Percentiles rank a stretch among this genome's conserved stretches.
Conservation (phyloP, 352 stramenopile species). For the Phytophthora aleatoria region DNA sequence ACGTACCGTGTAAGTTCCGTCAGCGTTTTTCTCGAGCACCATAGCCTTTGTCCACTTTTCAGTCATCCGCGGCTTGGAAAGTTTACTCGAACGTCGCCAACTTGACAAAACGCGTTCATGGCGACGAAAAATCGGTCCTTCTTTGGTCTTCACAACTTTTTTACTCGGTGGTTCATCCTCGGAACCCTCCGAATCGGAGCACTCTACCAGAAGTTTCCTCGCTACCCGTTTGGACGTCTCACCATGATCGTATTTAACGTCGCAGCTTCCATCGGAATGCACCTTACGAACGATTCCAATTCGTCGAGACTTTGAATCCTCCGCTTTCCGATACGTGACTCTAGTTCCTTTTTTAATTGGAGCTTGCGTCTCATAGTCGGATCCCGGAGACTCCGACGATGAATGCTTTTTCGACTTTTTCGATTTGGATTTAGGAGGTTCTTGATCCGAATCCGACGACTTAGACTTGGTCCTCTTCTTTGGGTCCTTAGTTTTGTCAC, state of each 20-base stretch:
- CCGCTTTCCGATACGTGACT: conserved; percentile 49
- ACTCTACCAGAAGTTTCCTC: conserved; percentile 22
- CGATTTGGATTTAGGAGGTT: conserved; percentile 14
- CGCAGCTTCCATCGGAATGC: conserved; percentile 60
- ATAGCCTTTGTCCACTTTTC: conserved; percentile 37
- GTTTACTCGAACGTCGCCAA: conserved; percentile 46
- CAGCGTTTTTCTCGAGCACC: conserved; percentile 40
- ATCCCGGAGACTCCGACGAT: conserved; percentile 26
- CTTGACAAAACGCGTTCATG: conserved; percentile 40
- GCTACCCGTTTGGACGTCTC: conserved; percentile 48
- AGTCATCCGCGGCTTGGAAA: conserved; percentile 38
- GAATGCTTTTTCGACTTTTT: conserved; percentile 22
- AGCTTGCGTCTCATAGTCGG: conserved; percentile 10
- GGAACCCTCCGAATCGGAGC: conserved; percentile 44
- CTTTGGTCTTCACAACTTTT: conserved; percentile 1
- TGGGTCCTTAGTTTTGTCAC: background rate
- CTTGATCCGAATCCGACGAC: conserved; percentile 21
- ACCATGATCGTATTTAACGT: conserved; percentile 65
- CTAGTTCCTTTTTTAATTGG: conserved; percentile 32
- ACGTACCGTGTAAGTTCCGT: conserved; percentile 49
- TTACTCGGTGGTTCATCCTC: conserved; percentile 15
- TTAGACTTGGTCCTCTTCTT: conserved; percentile 13
- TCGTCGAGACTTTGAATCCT: conserved; percentile 34
- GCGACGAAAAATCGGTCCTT: conserved; percentile 26
- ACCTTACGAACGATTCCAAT: conserved; percentile 41